phyloP scores from a whole-genome alignment of 164 flowering plant genomes.

The Macadamia tetraphylla region DNA sequence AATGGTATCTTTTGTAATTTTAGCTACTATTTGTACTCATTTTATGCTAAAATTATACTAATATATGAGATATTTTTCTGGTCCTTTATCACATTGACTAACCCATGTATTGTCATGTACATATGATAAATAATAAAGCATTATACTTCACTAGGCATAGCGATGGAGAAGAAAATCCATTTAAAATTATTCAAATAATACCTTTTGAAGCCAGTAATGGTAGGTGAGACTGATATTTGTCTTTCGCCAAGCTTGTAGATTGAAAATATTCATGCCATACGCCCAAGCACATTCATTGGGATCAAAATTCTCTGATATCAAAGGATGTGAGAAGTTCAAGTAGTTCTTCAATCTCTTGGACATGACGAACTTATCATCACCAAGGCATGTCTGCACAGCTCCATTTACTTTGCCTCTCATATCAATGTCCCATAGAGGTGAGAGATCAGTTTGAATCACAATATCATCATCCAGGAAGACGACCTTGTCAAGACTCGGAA shows the following conservation, averaged over 20 bases:
- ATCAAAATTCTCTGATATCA: conserved; percentile 59
- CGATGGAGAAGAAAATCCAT: too few species aligned
- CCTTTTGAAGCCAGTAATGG: conserved; percentile 81
- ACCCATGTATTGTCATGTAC: too few species aligned
- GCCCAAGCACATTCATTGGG: conserved; percentile 98
- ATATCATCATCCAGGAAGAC: conserved; percentile 95
- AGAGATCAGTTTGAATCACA: conserved; percentile 82
- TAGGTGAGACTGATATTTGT: conserved; percentile 78
- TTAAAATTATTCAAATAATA: conserved; percentile 9
- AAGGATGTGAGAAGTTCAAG: conserved; percentile 88
- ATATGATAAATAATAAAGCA: too few species aligned
- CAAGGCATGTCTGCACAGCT: conserved; percentile 95
- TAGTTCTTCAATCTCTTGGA: conserved; percentile 83
- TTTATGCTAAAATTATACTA: too few species aligned
- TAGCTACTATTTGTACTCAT: too few species aligned
- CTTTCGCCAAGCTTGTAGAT: conserved; percentile 85
- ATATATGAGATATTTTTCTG: too few species aligned
- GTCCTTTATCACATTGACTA: too few species aligned
- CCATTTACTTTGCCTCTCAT: conserved; percentile 92
- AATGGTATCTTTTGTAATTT: too few species aligned
- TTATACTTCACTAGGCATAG: too few species aligned
- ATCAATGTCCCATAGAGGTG: conserved; percentile 91
- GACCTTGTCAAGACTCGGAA: conserved; percentile 80
- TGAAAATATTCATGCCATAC: conserved; percentile 95
- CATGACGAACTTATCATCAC: conserved; percentile 89